These are phyloP conservation scores for Ceratobasidium sp. DNA, from an alignment of 1,284 basidiomycete species.

Conservation along the genomic window DNA sequence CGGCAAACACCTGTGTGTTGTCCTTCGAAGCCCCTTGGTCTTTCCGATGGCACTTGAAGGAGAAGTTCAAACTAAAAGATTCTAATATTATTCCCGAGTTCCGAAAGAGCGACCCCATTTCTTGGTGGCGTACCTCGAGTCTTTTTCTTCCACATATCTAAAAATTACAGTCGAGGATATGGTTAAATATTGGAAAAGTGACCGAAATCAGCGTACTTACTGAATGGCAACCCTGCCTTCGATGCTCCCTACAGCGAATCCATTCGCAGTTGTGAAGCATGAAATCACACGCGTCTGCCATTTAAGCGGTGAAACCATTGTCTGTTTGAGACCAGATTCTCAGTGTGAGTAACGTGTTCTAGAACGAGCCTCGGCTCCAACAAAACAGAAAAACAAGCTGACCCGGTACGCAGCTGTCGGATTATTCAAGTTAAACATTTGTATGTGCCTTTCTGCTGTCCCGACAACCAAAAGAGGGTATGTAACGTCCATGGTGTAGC, in stretches of 20 bases:
- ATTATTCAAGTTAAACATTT: constrained; percentile 86
- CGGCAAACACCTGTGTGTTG: constrained; percentile 84
- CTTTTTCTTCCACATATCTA: constrained; percentile 84
- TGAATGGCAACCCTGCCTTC: constrained; percentile 97
- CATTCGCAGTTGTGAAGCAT: constrained; percentile 82
- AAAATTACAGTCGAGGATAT: constrained; percentile 31
- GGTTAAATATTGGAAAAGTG: constrained; percentile 35
- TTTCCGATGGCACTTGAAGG: constrained; percentile 94
- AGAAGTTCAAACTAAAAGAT: constrained; percentile 77
- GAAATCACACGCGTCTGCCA: constrained; percentile 92
- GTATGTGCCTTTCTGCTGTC: constrained; percentile 91
- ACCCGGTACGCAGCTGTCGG: constrained; percentile 80
- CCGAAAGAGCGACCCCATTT: neutral
- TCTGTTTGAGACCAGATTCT: constrained; percentile 53
- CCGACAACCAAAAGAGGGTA: constrained; percentile 92
- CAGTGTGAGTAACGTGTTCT: constrained; percentile 4
- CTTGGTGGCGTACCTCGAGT: constrained; percentile 66
- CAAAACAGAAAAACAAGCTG: constrained; percentile 41
- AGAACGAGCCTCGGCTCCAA: neutral
- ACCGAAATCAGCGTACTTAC: constrained; percentile 56
- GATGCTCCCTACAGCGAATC: constrained; percentile 92
- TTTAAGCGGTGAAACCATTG: constrained; percentile 83
- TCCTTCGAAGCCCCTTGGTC: constrained; percentile 71
- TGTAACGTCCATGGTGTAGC: constrained; percentile 85
- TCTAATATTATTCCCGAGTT: neutral